Evolutionary conservation across 352 stramenopile species (phyloP).

Genomic region (Phytophthora pinifolia): DNA sequence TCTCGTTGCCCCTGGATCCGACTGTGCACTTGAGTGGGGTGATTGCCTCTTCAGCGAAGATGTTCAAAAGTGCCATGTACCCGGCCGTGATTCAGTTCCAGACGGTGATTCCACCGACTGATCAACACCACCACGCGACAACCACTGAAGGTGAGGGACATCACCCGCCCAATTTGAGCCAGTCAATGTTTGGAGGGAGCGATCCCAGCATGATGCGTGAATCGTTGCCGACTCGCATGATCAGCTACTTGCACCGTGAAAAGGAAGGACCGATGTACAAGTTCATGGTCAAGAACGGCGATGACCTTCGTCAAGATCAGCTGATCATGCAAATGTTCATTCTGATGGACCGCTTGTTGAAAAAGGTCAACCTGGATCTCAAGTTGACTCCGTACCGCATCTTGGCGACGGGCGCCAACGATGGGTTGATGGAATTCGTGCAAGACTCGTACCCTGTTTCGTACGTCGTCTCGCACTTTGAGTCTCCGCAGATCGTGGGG

Average conservation of each 20-base stretch:
- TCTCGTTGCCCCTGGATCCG: constrained; percentile 89
- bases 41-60: constrained; percentile 90
- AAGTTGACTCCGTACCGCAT: constrained; percentile 96
- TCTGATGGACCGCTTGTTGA: constrained; percentile 98
- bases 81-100: constrained; percentile 97
- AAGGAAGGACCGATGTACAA: constrained; percentile 91
- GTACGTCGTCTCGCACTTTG: constrained; percentile 94
- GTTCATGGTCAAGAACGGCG: constrained; percentile 99
- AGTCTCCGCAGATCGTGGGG: constrained; percentile 91
- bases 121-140: constrained; percentile 34
- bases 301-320: constrained; percentile 99
- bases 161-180: constrained; percentile 29
- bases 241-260: constrained; percentile 75
- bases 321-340: constrained; percentile 99
- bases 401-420: constrained; percentile 83
- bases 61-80: constrained; percentile 99
- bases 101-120: constrained; percentile 57
- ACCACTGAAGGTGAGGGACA: constrained; percentile 21
- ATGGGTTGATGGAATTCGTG: constrained; percentile 98
- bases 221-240: constrained; percentile 73
- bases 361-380: constrained; percentile 98
- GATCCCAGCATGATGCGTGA: constrained; percentile 62
- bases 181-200: constrained; percentile 56
- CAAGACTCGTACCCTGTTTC: constrained; percentile 95
- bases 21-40: constrained; percentile 88